phyloP scores from a whole-genome alignment of 73 alveolate species.

The Paramecium octaurelia region DNA sequence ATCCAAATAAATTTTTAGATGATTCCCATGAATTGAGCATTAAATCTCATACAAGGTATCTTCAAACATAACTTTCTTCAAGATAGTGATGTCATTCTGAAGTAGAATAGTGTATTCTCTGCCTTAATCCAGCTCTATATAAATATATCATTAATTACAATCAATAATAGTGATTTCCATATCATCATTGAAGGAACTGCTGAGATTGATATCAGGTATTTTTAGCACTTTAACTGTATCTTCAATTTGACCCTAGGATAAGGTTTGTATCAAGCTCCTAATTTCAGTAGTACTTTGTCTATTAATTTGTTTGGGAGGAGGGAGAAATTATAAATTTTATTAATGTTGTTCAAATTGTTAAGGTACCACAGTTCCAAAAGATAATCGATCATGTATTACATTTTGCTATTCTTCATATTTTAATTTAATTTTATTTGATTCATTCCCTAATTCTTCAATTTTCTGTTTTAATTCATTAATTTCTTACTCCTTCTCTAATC shows the following conservation, averaged over 20 bases:
- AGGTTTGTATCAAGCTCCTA: neutral
- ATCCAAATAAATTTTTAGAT: neutral
- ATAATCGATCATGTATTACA: neutral
- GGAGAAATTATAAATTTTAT: neutral
- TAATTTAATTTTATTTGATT: neutral
- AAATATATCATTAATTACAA: neutral
- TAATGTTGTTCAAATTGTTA: neutral
- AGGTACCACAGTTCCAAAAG: neutral
- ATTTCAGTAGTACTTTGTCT: constrained; percentile 3
- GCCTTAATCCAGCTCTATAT: neutral
- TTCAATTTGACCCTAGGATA: neutral
- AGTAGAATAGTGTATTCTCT: neutral
- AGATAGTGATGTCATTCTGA: neutral
- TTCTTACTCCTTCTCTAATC: neutral
- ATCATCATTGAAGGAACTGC: neutral
- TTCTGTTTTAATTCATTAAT: neutral
- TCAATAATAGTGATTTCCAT: neutral
- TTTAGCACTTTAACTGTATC: neutral
- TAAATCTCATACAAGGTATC: neutral
- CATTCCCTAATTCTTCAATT: neutral
- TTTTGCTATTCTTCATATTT: neutral
- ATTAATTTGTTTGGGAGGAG: neutral
- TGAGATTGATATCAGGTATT: neutral
- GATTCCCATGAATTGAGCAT: neutral
- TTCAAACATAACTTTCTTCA: neutral